Evolutionary conservation across 148 eudicot genomes (phyloP).

Genomic region (Vaccinium myrtillus): DNA sequence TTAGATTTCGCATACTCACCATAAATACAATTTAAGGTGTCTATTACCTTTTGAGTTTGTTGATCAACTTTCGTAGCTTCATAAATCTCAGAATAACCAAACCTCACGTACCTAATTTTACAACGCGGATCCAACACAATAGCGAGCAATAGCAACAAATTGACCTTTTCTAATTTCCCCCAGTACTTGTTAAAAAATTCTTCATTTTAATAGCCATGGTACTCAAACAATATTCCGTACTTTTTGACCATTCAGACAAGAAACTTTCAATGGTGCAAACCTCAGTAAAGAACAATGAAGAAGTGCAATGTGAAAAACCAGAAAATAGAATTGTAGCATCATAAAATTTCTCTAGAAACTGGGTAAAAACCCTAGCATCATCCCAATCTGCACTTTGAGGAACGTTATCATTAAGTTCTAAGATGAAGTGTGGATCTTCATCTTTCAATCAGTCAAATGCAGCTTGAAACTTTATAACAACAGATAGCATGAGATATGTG

Average conservation of each 20-base stretch:
- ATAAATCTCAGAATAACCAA: not conserved
- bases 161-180: not conserved
- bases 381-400: not conserved
- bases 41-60: not conserved
- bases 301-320: not conserved
- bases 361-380: not conserved
- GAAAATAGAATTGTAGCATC: not conserved
- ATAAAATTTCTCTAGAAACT: not conserved
- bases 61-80: not conserved
- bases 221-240: not conserved
- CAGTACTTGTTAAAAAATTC: not conserved
- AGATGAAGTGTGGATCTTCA: not conserved
- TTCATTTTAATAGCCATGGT: not conserved
- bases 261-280: not conserved
- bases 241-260: not conserved
- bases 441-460: not conserved
- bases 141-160: no score
- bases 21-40: not conserved
- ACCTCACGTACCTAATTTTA: not conserved
- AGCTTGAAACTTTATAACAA: not conserved
- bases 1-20: not conserved
- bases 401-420: not conserved
- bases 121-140: no score
- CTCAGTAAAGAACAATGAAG: not conserved
- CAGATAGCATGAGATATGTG: no score